phyloP scores from a whole-genome alignment of 495 filamentous ascomycete genomes.

The Evernia prunastri region DNA sequence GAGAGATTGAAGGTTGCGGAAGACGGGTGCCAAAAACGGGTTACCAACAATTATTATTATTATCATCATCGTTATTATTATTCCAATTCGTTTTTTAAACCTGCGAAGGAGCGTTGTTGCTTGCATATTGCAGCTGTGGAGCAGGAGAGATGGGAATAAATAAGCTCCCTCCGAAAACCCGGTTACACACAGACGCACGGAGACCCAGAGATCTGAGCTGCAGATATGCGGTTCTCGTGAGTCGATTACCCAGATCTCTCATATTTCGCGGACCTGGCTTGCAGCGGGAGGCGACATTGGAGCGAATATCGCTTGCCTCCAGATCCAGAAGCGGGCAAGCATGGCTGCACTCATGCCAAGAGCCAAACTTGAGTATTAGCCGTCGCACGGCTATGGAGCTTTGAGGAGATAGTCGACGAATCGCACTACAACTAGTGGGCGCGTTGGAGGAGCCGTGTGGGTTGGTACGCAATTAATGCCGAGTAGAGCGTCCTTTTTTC shows the following conservation, averaged over 20 bases:
- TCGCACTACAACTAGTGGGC: neutral
- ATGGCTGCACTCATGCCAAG: neutral
- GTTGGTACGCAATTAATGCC: neutral
- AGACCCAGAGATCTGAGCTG: constrained; percentile 11
- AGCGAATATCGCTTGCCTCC: neutral
- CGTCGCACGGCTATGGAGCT: neutral
- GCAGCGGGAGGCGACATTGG: constrained; percentile 14
- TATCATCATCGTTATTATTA: too few species aligned
- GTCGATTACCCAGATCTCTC: neutral
- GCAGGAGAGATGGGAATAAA: constrained; percentile 1
- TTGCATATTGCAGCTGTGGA: constrained; percentile 17
- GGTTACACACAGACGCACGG: constrained; percentile 7
- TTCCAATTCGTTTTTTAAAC: constrained; percentile 9
- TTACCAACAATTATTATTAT: neutral
- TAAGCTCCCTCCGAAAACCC: constrained; percentile 9
- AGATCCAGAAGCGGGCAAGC: neutral
- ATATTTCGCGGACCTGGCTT: constrained; percentile 11
- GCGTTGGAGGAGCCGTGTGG: neutral
- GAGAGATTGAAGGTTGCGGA: neutral
- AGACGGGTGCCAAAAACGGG: neutral
- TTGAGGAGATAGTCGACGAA: neutral
- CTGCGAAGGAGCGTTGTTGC: constrained; percentile 9
- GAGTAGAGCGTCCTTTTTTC: neutral
- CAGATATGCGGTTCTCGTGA: constrained; percentile 7
- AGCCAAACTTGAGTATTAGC: neutral